A percentile compares a stretch with the other conserved stretches of the same genome.
Evolutionary conservation across 192 early-diverging fungal genomes (phyloP).

Genomic region (Gonapodya prolifera): DNA sequence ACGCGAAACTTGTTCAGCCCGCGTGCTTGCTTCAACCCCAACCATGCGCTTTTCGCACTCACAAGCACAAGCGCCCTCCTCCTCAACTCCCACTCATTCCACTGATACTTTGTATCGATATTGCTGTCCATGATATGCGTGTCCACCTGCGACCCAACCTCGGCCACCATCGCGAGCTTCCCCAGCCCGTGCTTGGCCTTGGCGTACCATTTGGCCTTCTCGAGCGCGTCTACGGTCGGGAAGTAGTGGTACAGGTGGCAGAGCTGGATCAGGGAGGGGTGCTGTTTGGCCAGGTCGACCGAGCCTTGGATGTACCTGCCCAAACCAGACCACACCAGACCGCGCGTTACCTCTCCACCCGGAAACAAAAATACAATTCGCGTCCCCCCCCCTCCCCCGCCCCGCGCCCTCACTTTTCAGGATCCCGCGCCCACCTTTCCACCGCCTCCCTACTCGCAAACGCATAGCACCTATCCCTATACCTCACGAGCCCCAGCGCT

Average conservation of each 20-base stretch:
- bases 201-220: constrained; percentile 18
- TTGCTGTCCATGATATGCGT: constrained; percentile 37
- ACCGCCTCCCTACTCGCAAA: constrained; percentile 22
- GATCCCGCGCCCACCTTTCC: constrained; percentile 27
- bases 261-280: constrained; percentile 33
- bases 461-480: constrained; percentile 34
- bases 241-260: constrained; percentile 45
- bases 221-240: constrained; percentile 44
- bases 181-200: constrained; percentile 35
- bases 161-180: constrained; percentile 36
- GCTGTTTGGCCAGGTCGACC: constrained; percentile 25
- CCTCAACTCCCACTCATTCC: constrained; percentile 50
- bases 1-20: no score
- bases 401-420: constrained; percentile 21
- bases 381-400: no score
- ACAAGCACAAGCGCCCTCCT: constrained; percentile 40
- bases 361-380: background rate
- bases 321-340: background rate
- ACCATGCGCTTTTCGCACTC: background rate
- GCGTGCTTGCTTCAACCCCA: no score
- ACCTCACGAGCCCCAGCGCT: constrained; percentile 35
- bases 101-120: constrained; percentile 37
- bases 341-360: background rate
- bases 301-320: constrained; percentile 33
- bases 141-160: constrained; percentile 41